phyloP scores from a whole-genome alignment of 768 basidiomycete species.

The Ephemerocybe angulata region DNA sequence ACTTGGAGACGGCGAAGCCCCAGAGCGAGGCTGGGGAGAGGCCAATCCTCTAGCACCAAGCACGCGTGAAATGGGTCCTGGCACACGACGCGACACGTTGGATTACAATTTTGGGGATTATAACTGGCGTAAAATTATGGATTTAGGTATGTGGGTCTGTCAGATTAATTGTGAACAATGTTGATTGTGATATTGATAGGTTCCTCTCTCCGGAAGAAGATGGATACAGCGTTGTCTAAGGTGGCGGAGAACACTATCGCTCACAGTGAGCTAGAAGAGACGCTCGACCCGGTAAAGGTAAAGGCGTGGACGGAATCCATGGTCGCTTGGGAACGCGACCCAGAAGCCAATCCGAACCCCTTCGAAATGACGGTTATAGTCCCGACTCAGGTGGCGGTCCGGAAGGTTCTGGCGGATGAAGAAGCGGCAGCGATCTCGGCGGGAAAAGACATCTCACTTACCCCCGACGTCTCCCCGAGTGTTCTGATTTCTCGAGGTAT shows the following conservation, averaged over 20 bases:
- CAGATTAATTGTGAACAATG: background rate
- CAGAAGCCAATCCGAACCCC: background rate
- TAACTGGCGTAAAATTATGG: constrained; percentile 26
- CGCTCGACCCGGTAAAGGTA: background rate
- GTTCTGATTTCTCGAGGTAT: constrained; percentile 15
- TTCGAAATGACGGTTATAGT: background rate
- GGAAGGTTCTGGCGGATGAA: constrained; percentile 7
- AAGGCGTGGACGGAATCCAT: background rate
- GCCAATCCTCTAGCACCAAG: constrained; percentile 24
- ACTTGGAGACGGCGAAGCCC: constrained; percentile 32
- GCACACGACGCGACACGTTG: constrained; percentile 22
- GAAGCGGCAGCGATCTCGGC: background rate
- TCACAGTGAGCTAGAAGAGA: background rate
- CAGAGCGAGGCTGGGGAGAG: constrained; percentile 31
- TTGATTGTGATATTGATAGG: background rate
- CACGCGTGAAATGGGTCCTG: constrained; percentile 36
- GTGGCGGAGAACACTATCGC: background rate
- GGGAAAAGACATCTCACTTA: background rate
- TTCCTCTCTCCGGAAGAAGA: background rate
- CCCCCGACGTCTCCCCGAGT: constrained; percentile 10
- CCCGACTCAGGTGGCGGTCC: constrained; percentile 6
- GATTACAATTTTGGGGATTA: constrained; percentile 26
- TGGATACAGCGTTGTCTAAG: background rate
- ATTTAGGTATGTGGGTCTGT: constrained; percentile 13
- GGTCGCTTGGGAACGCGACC: background rate